These are phyloP conservation scores for Diaporthe destruens DNA, from an alignment of 2,329 filamentous ascomycete genomes.

Conservation along the genomic window DNA sequence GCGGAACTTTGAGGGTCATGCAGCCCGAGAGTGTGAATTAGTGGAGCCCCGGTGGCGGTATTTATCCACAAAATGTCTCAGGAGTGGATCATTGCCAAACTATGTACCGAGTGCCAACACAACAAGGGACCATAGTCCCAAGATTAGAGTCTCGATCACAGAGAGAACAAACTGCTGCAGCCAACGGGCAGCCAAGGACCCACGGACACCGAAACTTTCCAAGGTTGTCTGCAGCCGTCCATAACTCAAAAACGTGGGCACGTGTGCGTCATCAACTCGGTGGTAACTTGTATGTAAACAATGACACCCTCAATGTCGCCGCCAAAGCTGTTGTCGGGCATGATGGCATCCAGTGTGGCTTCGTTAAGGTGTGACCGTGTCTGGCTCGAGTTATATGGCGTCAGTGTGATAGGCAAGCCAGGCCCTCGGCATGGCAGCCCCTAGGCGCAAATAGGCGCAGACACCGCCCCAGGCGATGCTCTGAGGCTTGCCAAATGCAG, in stretches of 20 bases:
- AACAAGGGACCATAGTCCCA: background rate
- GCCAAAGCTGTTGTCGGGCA: background rate
- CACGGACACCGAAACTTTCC: background rate
- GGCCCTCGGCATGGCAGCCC: background rate
- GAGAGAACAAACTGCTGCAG: background rate
- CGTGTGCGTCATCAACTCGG: background rate
- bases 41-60: background rate
- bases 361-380: background rate
- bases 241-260: background rate
- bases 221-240: background rate
- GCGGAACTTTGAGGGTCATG: background rate
- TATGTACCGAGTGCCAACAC: background rate
- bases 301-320: background rate
- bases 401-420: conserved; percentile 4
- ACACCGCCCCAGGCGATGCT: background rate
- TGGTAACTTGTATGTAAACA: background rate
- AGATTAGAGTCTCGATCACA: too few species aligned
- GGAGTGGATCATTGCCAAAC: background rate
- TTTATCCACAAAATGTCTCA: background rate
- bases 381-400: background rate
- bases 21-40: background rate
- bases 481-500: conserved; percentile 33
- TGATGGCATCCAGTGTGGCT: background rate
- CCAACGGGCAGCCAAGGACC: background rate
- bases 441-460: background rate